These are phyloP conservation scores for Suillus variegatus DNA, from an alignment of 768 basidiomycete genomes.

Conservation along the genomic window DNA sequence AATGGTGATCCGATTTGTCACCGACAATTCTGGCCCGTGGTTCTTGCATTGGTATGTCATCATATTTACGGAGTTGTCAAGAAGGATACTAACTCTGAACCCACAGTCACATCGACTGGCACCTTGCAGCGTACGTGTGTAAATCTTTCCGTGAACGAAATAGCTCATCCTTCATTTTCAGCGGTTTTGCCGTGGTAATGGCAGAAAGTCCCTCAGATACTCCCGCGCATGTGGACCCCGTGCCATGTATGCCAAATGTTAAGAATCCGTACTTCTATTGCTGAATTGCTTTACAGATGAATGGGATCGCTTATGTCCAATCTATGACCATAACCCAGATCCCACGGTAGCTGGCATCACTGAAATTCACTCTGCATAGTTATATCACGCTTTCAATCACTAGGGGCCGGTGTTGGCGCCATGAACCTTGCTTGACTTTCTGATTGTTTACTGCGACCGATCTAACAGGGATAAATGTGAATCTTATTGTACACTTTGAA, in stretches of 20 bases:
- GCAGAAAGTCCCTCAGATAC: slow-evolving; percentile 23
- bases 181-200: slow-evolving; percentile 33
- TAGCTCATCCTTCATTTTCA: not conserved
- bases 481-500: no score
- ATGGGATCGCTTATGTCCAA: slow-evolving; percentile 28
- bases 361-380: no score
- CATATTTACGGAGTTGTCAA: not conserved
- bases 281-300: slow-evolving; percentile 13
- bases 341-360: not conserved
- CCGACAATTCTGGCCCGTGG: slow-evolving; percentile 55
- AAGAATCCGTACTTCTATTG: not conserved
- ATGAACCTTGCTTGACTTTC: no score
- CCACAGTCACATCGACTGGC: slow-evolving; percentile 20
- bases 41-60: slow-evolving; percentile 19
- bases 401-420: no score
- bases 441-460: no score
- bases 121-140: slow-evolving; percentile 18
- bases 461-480: no score
- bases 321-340: slow-evolving; percentile 2
- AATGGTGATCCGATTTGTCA: slow-evolving; percentile 20
- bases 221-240: not conserved
- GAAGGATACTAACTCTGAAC: not conserved
- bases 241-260: not conserved
- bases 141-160: not conserved
- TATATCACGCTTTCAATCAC: no score